Evolutionary conservation across 2,329 filamentous ascomycete species (phyloP), one percentile per base, ranked within the genome.

Genomic region (Pseudogymnoascus sp.): DNA sequence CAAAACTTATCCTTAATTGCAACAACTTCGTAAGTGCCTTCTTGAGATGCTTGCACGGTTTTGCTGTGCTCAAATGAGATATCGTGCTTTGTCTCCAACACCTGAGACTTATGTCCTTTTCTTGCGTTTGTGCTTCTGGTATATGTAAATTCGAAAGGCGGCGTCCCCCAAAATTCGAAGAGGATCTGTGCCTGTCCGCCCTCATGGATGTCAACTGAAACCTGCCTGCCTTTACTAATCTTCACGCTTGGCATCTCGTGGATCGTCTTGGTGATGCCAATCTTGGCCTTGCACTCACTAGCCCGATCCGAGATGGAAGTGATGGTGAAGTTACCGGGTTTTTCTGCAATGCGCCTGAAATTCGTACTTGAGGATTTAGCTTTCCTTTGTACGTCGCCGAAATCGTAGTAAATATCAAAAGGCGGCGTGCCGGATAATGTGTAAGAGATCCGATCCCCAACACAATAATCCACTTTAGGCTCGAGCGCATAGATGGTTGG

Each of bases 141-240:
- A 75, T 96, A 97, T 63, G 93, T 97, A 73, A 97, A 99, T 76
- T 97, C 95, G 71, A 99, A 99, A 1, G 95, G 95, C 65, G 95
- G 92, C 5, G 90, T 93, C 63, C 96, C 95, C 79, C 90, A 93
- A 77, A 99, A 99, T 70, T 96, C 90, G 70, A 99, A 97, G 6
- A 91, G 79, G 61, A 99, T 92, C 72, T 97, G 91, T 0, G 95
- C 92, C 73, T 96, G 90, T 65, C 92, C 92, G 68, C 95, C 95
- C 78, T 99, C 93, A 74, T 97, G 96, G 66, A 99, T 99, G 72
- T 97, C 95, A 37, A 96, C 88, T 67, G 89, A 86, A 5, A 87
- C 85, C 64, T 90, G 87, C 65, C 84, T 84, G 31, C 96, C 96
- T 70, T 91, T 90, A 71, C 89, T 93, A 68, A 99, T 91, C 68